These are phyloP conservation scores for Scheffersomyces coipomensis DNA, from an alignment of 805 yeast species.

Conservation along the genomic window DNA sequence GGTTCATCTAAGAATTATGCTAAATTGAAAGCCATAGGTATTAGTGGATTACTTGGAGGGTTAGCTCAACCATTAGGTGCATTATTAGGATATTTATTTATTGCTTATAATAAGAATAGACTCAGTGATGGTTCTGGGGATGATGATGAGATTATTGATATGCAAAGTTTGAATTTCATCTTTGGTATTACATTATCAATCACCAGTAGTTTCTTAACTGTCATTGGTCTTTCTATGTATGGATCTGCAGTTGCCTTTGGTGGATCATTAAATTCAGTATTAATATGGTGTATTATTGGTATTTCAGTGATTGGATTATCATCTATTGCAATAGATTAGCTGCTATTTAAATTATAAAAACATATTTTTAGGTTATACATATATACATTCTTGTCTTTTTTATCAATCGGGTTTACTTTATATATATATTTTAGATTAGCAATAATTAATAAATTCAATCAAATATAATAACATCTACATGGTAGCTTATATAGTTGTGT, in stretches of 20 bases:
- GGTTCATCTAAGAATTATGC: slow-evolving; percentile 44
- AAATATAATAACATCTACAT: no score
- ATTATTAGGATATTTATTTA: slow-evolving; percentile 55
- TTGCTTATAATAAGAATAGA: slow-evolving; percentile 28
- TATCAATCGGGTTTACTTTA: no score
- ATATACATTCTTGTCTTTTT: no score
- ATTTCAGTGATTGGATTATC: slow-evolving; percentile 49
- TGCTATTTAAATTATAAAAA: no score
- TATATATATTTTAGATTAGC: no score
- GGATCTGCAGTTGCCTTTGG: slow-evolving; percentile 80
- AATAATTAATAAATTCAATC: not conserved
- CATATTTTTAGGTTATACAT: no score
- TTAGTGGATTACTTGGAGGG: slow-evolving; percentile 74
- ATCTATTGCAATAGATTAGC: no score
- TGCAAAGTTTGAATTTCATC: slow-evolving; percentile 33
- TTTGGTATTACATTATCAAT: slow-evolving; percentile 67
- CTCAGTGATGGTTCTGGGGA: slow-evolving; percentile 17
- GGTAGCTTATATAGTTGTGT: no score
- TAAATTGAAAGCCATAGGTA: slow-evolving; percentile 55
- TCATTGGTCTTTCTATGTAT: slow-evolving; percentile 84
- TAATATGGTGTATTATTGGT: slow-evolving; percentile 62
- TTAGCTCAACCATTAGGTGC: slow-evolving; percentile 92
- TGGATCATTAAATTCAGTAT: slow-evolving; percentile 59
- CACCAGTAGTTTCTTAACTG: slow-evolving; percentile 81
- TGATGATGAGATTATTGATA: slow-evolving; percentile 25